Conservation (phyloP, 202 grass and related monocot species). For the Panicum virgatum region DNA sequence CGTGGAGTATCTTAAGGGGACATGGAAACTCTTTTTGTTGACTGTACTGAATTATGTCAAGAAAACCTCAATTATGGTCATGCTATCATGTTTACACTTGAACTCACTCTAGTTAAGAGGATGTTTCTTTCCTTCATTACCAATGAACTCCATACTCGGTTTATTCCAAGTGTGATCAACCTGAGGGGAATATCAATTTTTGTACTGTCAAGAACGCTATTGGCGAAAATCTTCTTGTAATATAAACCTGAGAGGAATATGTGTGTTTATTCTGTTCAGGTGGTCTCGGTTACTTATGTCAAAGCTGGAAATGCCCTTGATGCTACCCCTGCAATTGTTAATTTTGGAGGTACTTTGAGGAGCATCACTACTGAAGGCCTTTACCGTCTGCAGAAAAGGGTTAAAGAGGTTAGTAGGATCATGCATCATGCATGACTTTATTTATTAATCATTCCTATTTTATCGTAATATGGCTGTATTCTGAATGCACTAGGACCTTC, state of each 20-base stretch:
- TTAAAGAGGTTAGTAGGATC: slow-evolving; percentile 61
- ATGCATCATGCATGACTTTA: background rate
- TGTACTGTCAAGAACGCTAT: background rate
- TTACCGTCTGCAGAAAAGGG: slow-evolving; percentile 61
- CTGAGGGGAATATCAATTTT: background rate
- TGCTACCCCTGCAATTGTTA: slow-evolving; percentile 53
- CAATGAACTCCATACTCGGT: background rate
- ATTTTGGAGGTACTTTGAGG: slow-evolving; percentile 93
- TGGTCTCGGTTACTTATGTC: slow-evolving; percentile 77
- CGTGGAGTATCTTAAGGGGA: background rate
- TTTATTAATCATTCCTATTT: background rate
- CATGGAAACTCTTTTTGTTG: background rate
- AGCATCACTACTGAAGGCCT: slow-evolving; percentile 89
- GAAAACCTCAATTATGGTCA: background rate
- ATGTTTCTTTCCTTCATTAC: background rate
- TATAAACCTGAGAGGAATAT: background rate
- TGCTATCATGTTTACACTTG: background rate
- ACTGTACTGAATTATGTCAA: background rate
- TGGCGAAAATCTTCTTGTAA: background rate
- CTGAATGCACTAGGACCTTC: background rate
- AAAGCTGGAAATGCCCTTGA: slow-evolving; percentile 60
- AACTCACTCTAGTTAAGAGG: background rate
- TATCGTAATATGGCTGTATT: background rate
- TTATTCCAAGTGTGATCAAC: background rate
- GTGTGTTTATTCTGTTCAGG: slow-evolving; percentile 51